Conservation (phyloP, 2,329 filamentous ascomycete genomes). For the Erysiphe pulchra region DNA sequence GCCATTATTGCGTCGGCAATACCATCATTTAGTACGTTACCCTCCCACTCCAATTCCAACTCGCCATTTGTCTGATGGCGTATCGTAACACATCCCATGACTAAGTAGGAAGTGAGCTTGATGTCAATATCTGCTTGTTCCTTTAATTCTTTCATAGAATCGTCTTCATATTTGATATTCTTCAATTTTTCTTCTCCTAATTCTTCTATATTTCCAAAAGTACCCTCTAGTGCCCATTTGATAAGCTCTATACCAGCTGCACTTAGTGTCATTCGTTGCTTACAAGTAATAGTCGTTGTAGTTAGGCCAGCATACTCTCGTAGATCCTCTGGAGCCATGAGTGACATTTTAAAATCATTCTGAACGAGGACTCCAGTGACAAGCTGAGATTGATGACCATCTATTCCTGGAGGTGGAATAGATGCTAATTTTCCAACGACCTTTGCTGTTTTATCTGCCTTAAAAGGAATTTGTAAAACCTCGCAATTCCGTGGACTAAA, state of each 20-base stretch:
- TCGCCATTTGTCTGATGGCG: constrained; percentile 52
- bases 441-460: constrained; percentile 81
- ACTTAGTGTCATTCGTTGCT: constrained; percentile 66
- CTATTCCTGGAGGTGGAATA: constrained; percentile 30
- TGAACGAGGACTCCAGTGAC: constrained; percentile 84
- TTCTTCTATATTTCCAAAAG: constrained; percentile 67
- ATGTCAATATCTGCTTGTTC: constrained; percentile 42
- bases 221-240: constrained; percentile 79
- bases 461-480: constrained; percentile 83
- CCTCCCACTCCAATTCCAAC: constrained; percentile 88
- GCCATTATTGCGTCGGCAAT: constrained; percentile 96
- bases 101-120: constrained; percentile 29
- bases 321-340: constrained; percentile 92
- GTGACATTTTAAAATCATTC: constrained; percentile 87
- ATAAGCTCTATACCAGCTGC: constrained; percentile 80
- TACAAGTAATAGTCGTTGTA: constrained; percentile 81
- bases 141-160: constrained; percentile 14
- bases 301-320: constrained; percentile 92
- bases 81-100: constrained; percentile 86
- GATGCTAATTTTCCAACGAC: constrained; percentile 85
- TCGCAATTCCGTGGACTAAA: constrained; percentile 89
- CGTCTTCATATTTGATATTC: constrained; percentile 18
- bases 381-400: constrained; percentile 27
- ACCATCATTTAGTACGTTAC: constrained; percentile 89
- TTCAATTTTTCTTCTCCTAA: constrained; percentile 15